Base-by-base conservation (phyloP, 1,284 basidiomycete genomes). In the Ceratobasidium sp. region DNA sequence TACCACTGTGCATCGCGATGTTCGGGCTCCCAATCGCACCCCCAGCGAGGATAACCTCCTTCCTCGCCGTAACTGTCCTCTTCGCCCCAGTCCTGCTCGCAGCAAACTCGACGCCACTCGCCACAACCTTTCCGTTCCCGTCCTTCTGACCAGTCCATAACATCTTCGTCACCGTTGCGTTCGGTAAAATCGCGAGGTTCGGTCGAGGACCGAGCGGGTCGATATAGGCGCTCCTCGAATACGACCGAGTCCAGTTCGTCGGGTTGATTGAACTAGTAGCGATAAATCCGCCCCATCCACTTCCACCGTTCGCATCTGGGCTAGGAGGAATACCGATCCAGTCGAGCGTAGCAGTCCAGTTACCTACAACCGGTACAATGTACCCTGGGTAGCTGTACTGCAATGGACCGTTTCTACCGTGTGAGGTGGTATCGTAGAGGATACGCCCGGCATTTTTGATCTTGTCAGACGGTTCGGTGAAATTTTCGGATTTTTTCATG, bases 211-310 rank as follows among this genome's bases (percentile, higher is more conserved):
- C 86, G 44, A 90, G 84, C 4, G 90, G 87, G 82, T 92, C 91
- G 81, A 94, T 89, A 86, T 94, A 94, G 0, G 89, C 92, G 0
- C 89, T 88, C 75, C 90, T 89, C 6, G 92, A 87, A 84, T 92
- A 91, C 9, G 90, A 92, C 54, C 93, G 88, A 0, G 90, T 90
- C 87, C 89, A 89, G 87, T 91, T 93, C 46, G 83, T 61, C 0
- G 89, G 88, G 84, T 93, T 91, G 83, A 94, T 90, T 46, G 89
- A 87, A 15, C 89, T 90, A 0, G 91, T 89, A 0, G 91, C 89
- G 79, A 94, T 86, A 81, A 87, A 91, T 0, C 86, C 86, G 62
- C 91, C 89, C 84, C 85, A 86, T 80, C 84, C 85, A 23, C 87
- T 81, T 78, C 91, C 91, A 50, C 85, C 85, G 78, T 89, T 85